A percentile compares a stretch with the other conserved stretches of the same genome.
Conservation (phyloP, 116 monocot species). For the Phalaenopsis hybrid region DNA sequence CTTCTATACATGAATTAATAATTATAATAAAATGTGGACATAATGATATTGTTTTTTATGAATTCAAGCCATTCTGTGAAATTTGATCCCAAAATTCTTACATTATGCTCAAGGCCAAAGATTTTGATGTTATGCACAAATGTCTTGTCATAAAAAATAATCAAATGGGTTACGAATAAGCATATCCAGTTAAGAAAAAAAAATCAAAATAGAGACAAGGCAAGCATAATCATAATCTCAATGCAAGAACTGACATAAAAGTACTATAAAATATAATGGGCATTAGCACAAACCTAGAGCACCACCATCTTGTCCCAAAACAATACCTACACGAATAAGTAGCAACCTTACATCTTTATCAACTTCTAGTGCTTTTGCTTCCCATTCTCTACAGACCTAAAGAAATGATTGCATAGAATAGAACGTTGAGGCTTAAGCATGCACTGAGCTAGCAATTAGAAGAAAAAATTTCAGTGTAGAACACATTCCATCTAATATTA, state of each 20-base stretch:
- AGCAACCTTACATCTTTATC: constrained; percentile 62
- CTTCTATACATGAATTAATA: too few relatives aligned
- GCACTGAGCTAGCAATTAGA: not conserved
- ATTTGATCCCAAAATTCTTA: too few relatives aligned
- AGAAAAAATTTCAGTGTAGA: not conserved
- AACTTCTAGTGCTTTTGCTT: constrained; percentile 60
- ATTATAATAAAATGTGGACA: too few relatives aligned
- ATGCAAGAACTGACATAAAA: not conserved
- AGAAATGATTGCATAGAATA: constrained; percentile 5
- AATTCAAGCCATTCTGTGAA: too few relatives aligned
- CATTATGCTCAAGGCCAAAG: too few relatives aligned
- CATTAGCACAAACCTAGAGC: constrained; percentile 52
- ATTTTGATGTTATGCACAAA: too few relatives aligned
- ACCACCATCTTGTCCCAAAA: constrained; percentile 90
- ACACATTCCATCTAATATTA: not conserved
- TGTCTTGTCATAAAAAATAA: too few relatives aligned
- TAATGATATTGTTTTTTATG: too few relatives aligned
- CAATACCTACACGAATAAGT: constrained; percentile 81
- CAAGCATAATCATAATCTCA: not conserved
- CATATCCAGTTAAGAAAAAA: too few relatives aligned
- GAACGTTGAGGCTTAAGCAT: not conserved
- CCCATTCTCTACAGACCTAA: constrained; percentile 95
- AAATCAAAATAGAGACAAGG: not conserved
- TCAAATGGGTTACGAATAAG: too few relatives aligned
- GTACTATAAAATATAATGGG: not conserved